Evolutionary conservation across 2,329 filamentous ascomycete species (phyloP).

Genomic region (Neofusicoccum ribis): DNA sequence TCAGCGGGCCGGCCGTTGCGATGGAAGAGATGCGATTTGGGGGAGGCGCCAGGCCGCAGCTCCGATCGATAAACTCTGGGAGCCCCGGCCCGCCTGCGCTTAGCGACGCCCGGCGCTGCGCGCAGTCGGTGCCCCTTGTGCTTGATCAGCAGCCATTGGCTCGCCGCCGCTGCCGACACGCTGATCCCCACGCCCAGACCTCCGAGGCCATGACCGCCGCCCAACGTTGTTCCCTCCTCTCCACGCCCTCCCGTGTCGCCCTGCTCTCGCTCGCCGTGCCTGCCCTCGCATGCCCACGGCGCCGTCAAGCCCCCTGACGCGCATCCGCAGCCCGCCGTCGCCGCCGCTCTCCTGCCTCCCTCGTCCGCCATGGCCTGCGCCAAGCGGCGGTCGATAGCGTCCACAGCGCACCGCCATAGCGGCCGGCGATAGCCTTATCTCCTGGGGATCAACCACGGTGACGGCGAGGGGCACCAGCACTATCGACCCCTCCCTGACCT

Average conservation of each 20-base stretch:
- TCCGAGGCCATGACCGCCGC: neutral
- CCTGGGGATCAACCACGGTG: neutral
- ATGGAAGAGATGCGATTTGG: neutral
- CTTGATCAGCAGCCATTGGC: neutral
- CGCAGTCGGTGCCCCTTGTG: neutral
- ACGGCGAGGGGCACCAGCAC: neutral
- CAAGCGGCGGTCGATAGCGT: neutral
- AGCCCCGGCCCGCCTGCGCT: neutral
- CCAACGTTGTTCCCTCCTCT: neutral
- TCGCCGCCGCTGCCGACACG: neutral
- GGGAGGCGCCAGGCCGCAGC: neutral
- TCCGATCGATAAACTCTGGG: slow-evolving; percentile 15
- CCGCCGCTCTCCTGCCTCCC: neutral
- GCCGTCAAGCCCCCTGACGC: neutral
- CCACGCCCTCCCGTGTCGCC: neutral
- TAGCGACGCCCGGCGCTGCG: neutral
- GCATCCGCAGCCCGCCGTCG: neutral
- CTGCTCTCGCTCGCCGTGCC: neutral
- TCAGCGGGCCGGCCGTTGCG: slow-evolving; percentile 8
- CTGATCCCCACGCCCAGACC: neutral
- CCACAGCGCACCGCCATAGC: neutral
- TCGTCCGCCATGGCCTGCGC: neutral
- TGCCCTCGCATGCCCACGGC: neutral
- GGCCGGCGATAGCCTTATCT: neutral
- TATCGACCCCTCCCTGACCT: neutral